These are phyloP conservation scores for Kwoniella mangroviensis DNA, from an alignment of 768 basidiomycete genomes.

Conservation along the genomic window DNA sequence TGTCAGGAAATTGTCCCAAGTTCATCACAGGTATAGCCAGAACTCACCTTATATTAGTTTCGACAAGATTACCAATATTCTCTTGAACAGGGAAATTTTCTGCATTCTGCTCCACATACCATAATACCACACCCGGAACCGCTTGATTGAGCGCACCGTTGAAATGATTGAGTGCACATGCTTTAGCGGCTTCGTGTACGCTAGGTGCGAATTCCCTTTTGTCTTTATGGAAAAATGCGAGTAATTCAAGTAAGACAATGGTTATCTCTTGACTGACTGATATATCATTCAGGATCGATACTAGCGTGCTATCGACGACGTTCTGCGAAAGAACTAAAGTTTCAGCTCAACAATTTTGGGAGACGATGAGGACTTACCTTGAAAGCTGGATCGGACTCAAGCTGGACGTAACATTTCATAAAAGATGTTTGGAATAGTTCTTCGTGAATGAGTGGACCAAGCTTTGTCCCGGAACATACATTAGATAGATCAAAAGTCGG, in stretches of 20 bases:
- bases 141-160: slow-evolving; percentile 38
- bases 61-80: slow-evolving; percentile 42
- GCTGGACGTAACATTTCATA: slow-evolving; percentile 43
- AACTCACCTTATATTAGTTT: slow-evolving; percentile 39
- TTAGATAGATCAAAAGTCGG: slow-evolving; percentile 5
- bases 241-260: slow-evolving; percentile 38
- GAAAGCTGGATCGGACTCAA: slow-evolving; percentile 36
- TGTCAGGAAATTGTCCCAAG: too few species aligned
- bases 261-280: slow-evolving; percentile 32
- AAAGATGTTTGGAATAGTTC: slow-evolving; percentile 52
- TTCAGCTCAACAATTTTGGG: slow-evolving; percentile 1
- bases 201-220: slow-evolving; percentile 21
- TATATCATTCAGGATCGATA: slow-evolving; percentile 27
- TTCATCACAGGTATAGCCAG: background rate
- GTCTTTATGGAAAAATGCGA: slow-evolving; percentile 49
- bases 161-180: slow-evolving; percentile 37
- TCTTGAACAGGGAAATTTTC: slow-evolving; percentile 30
- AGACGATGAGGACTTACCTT: slow-evolving; percentile 29
- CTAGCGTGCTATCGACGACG: slow-evolving; percentile 32
- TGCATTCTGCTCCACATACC: slow-evolving; percentile 47
- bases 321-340: slow-evolving; percentile 16
- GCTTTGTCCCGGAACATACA: slow-evolving; percentile 23
- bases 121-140: slow-evolving; percentile 43
- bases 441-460: slow-evolving; percentile 43
- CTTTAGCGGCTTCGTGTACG: slow-evolving; percentile 39